Percentiles rank a stretch among this genome's conserved stretches.
phyloP scores from a whole-genome alignment of 225 moss, liverwort and hornwort species.

The Physcomitrium patens region DNA sequence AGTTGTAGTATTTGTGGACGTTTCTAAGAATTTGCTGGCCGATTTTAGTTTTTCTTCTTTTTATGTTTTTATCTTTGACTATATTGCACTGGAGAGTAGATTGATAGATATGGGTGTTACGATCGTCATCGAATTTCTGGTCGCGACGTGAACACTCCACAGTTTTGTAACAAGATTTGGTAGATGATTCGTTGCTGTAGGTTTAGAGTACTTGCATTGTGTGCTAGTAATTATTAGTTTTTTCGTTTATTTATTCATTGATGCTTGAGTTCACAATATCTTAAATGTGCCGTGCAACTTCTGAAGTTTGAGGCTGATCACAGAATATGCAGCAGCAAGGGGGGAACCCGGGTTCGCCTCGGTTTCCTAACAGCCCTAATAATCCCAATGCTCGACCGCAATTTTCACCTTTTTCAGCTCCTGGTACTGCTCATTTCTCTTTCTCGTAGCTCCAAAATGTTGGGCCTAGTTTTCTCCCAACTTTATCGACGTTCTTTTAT shows the following conservation, averaged over 20 bases:
- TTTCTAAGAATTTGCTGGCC: neutral
- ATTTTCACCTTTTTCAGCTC: slow-evolving; percentile 44
- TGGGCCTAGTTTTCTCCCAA: neutral
- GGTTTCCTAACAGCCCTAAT: slow-evolving; percentile 48
- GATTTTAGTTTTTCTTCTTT: neutral
- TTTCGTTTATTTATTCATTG: no score
- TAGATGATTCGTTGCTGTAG: no score
- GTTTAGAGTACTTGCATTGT: no score
- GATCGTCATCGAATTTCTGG: neutral
- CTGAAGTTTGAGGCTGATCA: slow-evolving; percentile 12
- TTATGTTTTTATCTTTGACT: neutral
- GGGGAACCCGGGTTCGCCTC: slow-evolving; percentile 57
- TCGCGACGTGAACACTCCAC: neutral
- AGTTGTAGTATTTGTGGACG: neutral
- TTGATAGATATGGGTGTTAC: neutral
- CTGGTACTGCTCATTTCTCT: slow-evolving; percentile 36
- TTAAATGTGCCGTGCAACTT: no score
- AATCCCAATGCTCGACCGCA: slow-evolving; percentile 44
- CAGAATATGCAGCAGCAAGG: slow-evolving; percentile 59
- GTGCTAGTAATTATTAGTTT: no score
- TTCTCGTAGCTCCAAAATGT: neutral
- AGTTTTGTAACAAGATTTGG: neutral
- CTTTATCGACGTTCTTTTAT: neutral
- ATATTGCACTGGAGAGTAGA: neutral
- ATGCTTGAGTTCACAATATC: no score